These are phyloP conservation scores for Rachicladosporium sp. DNA, from an alignment of 2,329 filamentous ascomycete species.

Conservation along the genomic window DNA sequence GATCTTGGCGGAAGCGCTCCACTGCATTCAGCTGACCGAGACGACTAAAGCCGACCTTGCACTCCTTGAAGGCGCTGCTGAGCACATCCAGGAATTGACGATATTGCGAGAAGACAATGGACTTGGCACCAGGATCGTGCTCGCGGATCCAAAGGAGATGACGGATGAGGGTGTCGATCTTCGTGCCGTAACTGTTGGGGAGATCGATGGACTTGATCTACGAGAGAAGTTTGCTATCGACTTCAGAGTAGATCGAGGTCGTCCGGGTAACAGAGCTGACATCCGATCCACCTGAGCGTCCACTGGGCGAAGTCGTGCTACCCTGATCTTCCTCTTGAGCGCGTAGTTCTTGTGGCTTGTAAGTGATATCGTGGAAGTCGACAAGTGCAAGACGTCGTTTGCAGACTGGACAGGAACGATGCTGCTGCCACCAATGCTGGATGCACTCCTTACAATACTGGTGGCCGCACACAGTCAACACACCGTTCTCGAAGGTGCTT, in stretches of 20 bases:
- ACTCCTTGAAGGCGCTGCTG: slow-evolving; percentile 53
- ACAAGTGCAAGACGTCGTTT: slow-evolving; percentile 52
- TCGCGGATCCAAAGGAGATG: slow-evolving; percentile 78
- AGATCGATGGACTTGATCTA: slow-evolving; percentile 77
- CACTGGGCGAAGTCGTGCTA: slow-evolving; percentile 7
- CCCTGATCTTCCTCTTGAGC: slow-evolving; percentile 44
- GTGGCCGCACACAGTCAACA: slow-evolving; percentile 79
- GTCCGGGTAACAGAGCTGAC: neutral
- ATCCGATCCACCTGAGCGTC: neutral
- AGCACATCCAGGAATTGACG: slow-evolving; percentile 68
- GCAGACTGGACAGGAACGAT: slow-evolving; percentile 73
- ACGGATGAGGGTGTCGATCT: slow-evolving; percentile 62
- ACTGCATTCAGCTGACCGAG: slow-evolving; percentile 61
- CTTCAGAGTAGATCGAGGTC: slow-evolving; percentile 59
- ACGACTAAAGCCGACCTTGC: slow-evolving; percentile 60
- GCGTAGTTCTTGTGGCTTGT: slow-evolving; percentile 63
- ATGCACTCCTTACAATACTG: slow-evolving; percentile 88
- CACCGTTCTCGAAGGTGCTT: slow-evolving; percentile 60
- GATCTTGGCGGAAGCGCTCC: slow-evolving; percentile 62
- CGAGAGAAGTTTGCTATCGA: slow-evolving; percentile 56
- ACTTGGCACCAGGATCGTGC: slow-evolving; percentile 76
- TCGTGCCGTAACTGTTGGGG: slow-evolving; percentile 62
- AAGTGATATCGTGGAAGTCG: slow-evolving; percentile 73
- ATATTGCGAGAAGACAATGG: slow-evolving; percentile 90
- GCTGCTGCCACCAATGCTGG: slow-evolving; percentile 59